Percentiles rank a stretch among this genome's conserved stretches.
Evolutionary conservation across 495 filamentous ascomycete genomes (phyloP).

Genomic region (Staphylotrichum tortipilum): DNA sequence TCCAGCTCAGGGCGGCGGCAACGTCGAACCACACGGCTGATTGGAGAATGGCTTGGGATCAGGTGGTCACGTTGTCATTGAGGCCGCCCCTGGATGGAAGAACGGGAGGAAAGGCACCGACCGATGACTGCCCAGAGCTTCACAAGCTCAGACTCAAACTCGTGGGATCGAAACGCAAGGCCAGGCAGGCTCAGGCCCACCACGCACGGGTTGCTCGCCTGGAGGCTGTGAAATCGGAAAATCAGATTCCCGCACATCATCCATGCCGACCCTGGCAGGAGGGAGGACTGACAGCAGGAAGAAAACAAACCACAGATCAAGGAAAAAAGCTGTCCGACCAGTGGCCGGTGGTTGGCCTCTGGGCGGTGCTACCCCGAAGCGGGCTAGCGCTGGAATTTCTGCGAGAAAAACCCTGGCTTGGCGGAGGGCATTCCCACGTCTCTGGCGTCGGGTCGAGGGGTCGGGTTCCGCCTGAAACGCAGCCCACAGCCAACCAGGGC

Average conservation of each 20-base stretch:
- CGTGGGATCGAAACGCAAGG: too few relatives aligned
- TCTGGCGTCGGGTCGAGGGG: background rate
- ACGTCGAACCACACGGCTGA: background rate
- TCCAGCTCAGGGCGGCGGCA: constrained; percentile 1
- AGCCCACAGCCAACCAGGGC: constrained; percentile 18
- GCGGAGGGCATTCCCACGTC: background rate
- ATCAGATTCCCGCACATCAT: background rate
- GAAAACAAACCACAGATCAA: too few relatives aligned
- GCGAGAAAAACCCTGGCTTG: background rate
- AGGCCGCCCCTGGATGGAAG: too few relatives aligned
- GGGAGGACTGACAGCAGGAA: too few relatives aligned
- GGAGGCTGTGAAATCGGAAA: constrained; percentile 4
- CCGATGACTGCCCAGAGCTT: constrained; percentile 1
- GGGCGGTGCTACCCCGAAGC: background rate
- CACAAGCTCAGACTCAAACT: too few relatives aligned
- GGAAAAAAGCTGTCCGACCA: too few relatives aligned
- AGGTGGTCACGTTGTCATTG: background rate
- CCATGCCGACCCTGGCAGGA: too few relatives aligned
- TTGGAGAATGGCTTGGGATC: background rate
- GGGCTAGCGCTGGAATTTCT: background rate
- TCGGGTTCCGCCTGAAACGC: constrained; percentile 24
- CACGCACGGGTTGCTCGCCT: too few relatives aligned
- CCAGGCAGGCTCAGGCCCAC: too few relatives aligned
- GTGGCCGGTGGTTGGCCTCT: background rate
- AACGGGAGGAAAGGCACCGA: too few relatives aligned